phyloP scores from a whole-genome alignment of 202 grass and related monocot genomes.

The Setaria viridis region DNA sequence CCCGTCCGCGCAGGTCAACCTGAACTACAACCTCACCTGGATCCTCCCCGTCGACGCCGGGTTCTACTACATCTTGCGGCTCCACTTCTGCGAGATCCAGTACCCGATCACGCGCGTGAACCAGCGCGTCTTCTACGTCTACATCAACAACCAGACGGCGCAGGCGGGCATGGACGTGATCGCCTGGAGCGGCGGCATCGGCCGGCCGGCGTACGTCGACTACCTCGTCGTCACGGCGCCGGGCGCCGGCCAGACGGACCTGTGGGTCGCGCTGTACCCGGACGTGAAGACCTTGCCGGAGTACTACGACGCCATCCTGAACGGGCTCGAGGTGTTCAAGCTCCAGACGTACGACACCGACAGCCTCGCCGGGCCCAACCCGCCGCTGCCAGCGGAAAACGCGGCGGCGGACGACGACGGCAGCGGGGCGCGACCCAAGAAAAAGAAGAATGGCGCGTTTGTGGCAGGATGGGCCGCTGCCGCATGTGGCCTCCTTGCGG shows the following conservation, averaged over 20 bases:
- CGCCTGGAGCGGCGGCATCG: constrained; percentile 35
- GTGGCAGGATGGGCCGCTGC: constrained; percentile 29
- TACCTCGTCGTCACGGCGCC: constrained; percentile 55
- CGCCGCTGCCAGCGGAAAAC: background rate
- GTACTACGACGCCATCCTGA: constrained; percentile 76
- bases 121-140: constrained; percentile 72
- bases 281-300: constrained; percentile 38
- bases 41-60: constrained; percentile 61
- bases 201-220: constrained; percentile 50
- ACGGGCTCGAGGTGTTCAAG: constrained; percentile 94
- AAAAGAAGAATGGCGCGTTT: constrained; percentile 2
- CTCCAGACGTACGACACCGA: constrained; percentile 34
- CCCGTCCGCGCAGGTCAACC: constrained; percentile 45
- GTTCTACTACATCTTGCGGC: constrained; percentile 68
- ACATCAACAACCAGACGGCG: constrained; percentile 76
- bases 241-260: constrained; percentile 49
- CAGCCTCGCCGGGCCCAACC: constrained; percentile 67
- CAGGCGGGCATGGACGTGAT: constrained; percentile 61
- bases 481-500: constrained; percentile 39
- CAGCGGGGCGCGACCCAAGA: background rate
- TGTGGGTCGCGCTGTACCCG: constrained; percentile 82
- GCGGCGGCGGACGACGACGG: background rate
- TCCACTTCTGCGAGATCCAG: constrained; percentile 94
- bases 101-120: constrained; percentile 56
- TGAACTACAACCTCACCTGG: constrained; percentile 85